A percentile compares a stretch with the other conserved stretches of the same genome.
phyloP scores from a whole-genome alignment of 2,329 filamentous ascomycete species.

The Aureobasidium sp. region DNA sequence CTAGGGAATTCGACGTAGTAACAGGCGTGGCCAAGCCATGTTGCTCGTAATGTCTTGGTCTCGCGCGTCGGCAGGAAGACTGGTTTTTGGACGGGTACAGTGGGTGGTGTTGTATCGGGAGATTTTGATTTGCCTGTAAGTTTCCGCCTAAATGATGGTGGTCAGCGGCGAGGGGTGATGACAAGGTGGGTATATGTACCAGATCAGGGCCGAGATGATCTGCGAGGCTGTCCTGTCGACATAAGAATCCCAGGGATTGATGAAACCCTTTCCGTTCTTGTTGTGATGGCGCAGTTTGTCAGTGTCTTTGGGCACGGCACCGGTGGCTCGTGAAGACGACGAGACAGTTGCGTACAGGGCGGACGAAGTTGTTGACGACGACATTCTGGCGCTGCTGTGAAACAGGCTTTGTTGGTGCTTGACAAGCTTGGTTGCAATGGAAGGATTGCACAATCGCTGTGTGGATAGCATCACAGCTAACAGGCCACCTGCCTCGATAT shows the following conservation, averaged over 20 bases:
- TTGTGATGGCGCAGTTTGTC: constrained; percentile 45
- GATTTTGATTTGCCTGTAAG: constrained; percentile 44
- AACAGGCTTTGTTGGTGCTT: background rate
- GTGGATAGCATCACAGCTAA: constrained; percentile 4
- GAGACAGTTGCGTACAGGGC: constrained; percentile 37
- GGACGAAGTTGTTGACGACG: constrained; percentile 25
- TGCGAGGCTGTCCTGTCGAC: constrained; percentile 29
- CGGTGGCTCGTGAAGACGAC: constrained; percentile 31
- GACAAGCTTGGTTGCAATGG: background rate
- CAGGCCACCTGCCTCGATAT: background rate
- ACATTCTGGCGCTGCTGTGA: constrained; percentile 22
- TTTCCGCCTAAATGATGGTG: constrained; percentile 33
- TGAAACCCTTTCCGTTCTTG: constrained; percentile 47
- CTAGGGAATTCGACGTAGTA: constrained; percentile 86
- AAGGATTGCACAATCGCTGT: background rate
- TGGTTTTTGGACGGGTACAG: constrained; percentile 61
- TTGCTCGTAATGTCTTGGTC: constrained; percentile 63
- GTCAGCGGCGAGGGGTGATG: background rate
- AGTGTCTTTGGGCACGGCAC: constrained; percentile 40
- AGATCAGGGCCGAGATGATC: constrained; percentile 34
- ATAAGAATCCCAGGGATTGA: constrained; percentile 54
- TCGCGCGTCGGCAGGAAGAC: constrained; percentile 57
- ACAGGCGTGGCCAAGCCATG: constrained; percentile 93
- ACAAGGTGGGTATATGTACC: constrained; percentile 25
- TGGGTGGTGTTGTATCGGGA: constrained; percentile 59